Percentiles rank a stretch among this genome's conserved stretches.
phyloP scores from a whole-genome alignment of 1,139 yeast genomes.

The Suhomyces taliae region DNA sequence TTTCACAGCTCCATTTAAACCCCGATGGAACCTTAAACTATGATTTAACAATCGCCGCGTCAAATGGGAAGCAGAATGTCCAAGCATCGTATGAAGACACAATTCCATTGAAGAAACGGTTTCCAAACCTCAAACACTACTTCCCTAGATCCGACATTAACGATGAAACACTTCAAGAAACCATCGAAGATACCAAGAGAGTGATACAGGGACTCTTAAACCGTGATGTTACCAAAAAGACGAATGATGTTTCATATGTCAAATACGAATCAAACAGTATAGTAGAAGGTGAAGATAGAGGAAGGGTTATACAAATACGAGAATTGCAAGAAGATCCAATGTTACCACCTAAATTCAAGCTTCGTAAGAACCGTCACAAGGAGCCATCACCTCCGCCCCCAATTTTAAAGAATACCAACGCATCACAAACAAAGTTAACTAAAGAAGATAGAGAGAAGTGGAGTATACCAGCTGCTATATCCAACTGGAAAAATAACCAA shows the following conservation, averaged over 20 bases:
- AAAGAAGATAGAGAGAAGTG: slow-evolving; percentile 78
- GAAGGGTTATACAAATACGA: slow-evolving; percentile 31
- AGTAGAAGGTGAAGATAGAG: slow-evolving; percentile 14
- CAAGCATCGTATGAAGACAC: slow-evolving; percentile 40
- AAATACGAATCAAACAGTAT: slow-evolving; percentile 22
- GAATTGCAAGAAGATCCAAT: slow-evolving; percentile 71
- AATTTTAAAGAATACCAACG: slow-evolving; percentile 28
- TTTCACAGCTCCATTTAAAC: slow-evolving; percentile 24
- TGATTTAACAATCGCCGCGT: slow-evolving; percentile 25
- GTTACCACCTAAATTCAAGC: slow-evolving; percentile 78
- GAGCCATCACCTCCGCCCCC: slow-evolving; percentile 68
- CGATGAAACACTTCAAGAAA: slow-evolving; percentile 27
- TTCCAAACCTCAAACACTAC: slow-evolving; percentile 41
- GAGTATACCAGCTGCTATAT: slow-evolving; percentile 89
- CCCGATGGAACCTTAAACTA: slow-evolving; percentile 32
- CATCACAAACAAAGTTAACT: slow-evolving; percentile 46
- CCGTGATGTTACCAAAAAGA: slow-evolving; percentile 16
- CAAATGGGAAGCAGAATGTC: slow-evolving; percentile 15
- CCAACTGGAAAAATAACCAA: slow-evolving; percentile 94
- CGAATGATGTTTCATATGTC: slow-evolving; percentile 19
- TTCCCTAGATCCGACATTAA: slow-evolving; percentile 36
- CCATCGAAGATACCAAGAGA: slow-evolving; percentile 31
- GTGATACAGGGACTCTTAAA: slow-evolving; percentile 26
- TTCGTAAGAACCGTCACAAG: slow-evolving; percentile 68
- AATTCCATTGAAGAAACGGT: slow-evolving; percentile 40